These are phyloP conservation scores for Cryptosporidium baileyi DNA, from an alignment of 169 alveolate species.

Conservation along the genomic window DNA sequence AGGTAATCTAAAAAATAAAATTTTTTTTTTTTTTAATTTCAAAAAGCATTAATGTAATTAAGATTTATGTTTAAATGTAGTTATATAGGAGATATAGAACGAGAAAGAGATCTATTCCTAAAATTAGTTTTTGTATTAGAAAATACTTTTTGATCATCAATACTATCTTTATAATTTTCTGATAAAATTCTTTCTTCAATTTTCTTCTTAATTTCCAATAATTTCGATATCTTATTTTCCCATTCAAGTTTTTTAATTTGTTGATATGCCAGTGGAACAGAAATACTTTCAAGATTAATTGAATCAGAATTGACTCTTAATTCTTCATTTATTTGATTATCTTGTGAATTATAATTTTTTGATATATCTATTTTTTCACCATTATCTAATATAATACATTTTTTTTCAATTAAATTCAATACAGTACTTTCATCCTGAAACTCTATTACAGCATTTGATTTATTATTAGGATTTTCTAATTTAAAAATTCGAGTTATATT, in stretches of 20 bases:
- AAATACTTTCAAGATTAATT: not conserved
- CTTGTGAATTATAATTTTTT: not conserved
- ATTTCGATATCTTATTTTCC: conserved; percentile 40
- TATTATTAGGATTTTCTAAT: not conserved
- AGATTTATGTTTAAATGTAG: too few relatives aligned
- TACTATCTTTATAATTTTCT: not conserved
- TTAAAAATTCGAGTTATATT: not conserved
- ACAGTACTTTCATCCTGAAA: conserved; percentile 6
- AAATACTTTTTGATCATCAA: not conserved
- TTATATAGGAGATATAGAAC: conserved; percentile 27
- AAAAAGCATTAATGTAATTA: too few relatives aligned
- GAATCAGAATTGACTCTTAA: not conserved
- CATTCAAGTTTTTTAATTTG: conserved; percentile 57
- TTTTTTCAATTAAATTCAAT: not conserved
- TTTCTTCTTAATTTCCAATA: not conserved
- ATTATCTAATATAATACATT: not conserved
- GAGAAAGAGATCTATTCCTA: conserved; percentile 22
- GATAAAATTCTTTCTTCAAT: conserved; percentile 27
- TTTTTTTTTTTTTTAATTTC: not conserved
- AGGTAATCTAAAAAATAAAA: too few relatives aligned
- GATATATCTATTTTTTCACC: conserved; percentile 34
- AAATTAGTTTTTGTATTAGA: too few relatives aligned
- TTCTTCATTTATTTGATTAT: not conserved
- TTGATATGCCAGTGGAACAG: conserved; percentile 62
- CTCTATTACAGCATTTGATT: not conserved